These are phyloP conservation scores for Ceriops decandra DNA, from an alignment of 345 rosid genomes.

Conservation along the genomic window DNA sequence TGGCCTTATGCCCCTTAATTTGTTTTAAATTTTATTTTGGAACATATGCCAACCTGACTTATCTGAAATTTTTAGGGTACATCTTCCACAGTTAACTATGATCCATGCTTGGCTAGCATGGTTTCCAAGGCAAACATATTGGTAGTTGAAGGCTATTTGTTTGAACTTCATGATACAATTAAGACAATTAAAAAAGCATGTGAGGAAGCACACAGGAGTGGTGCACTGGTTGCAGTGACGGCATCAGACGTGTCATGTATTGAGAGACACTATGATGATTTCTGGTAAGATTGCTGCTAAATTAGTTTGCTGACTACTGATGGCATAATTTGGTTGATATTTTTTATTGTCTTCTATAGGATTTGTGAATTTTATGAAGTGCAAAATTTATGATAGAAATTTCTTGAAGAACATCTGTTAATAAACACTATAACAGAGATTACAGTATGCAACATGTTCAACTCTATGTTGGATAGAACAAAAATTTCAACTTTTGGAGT, in stretches of 20 bases:
- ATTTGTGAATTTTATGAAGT: no score
- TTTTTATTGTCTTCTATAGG: not conserved
- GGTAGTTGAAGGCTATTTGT: slow-evolving; percentile 93
- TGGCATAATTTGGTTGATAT: not conserved
- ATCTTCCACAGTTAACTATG: slow-evolving; percentile 73
- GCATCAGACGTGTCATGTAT: slow-evolving; percentile 96
- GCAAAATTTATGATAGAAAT: no score
- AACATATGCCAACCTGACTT: slow-evolving; percentile 5
- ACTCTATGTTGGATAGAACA: no score
- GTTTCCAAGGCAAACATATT: slow-evolving; percentile 71
- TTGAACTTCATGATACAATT: slow-evolving; percentile 92
- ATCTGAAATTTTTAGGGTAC: slow-evolving; percentile 54
- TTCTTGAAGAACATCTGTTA: no score
- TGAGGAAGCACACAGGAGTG: slow-evolving; percentile 70
- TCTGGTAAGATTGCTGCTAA: slow-evolving; percentile 49
- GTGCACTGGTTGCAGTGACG: slow-evolving; percentile 83
- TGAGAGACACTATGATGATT: slow-evolving; percentile 87
- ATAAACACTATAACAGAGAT: no score
- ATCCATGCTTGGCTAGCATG: slow-evolving; percentile 64
- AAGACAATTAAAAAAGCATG: slow-evolving; percentile 77
- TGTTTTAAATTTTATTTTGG: not conserved
- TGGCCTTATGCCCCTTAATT: not conserved
- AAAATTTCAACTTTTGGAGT: no score
- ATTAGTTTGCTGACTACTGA: not conserved
- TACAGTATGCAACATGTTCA: no score